Evolutionary conservation across 2,329 filamentous ascomycete species (phyloP), one percentile per base, ranked within the genome.

Genomic region (Fusarium brevicatenulatum): DNA sequence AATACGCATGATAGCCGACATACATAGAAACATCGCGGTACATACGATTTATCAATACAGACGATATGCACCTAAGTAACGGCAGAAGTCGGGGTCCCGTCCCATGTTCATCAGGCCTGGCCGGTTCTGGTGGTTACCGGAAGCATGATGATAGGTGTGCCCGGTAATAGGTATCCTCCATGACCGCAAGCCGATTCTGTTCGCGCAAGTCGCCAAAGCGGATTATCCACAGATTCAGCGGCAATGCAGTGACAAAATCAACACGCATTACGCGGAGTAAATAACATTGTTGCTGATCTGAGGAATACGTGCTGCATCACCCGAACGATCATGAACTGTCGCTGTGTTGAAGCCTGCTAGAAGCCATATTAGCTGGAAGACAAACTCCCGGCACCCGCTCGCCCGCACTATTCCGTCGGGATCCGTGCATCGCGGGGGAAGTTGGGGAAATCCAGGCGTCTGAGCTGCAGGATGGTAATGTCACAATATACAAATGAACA

Each of bases 351-450:
- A 28, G 9, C 23, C 50, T 54, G 8, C 50, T 53, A 21, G 23
- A 54, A 72, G 30, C 36, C 55, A 57, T 44, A 15, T 34, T 34
- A 43, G 60, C 46, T 44, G 21, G 30, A 40, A 59, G 53, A 52
- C 40, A 65, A 66, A 52, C 58, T 57, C 67, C 71, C 66, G 60
- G 67, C 76, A 75, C 72, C 76, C 76, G 76, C 71, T 78, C 73
- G 68, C 73, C 76, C 76, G 76, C 76, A 61, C 68, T 74, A 39
- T 78, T 63, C 74, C 73, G 67, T 75, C 53, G 54, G 68, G 67
- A 75, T 75, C 76, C 76, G 74, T 78, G 76, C 63, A 66, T 75
- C 74, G 76, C 68, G 76, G 74, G 75, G 73, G 72, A 76, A 77
- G 72, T 76, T 77, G 74, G 76, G 74, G 74, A 76, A 78, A 74